Base-by-base conservation (phyloP, 495 filamentous ascomycete species). In the Cryomyces minteri region DNA sequence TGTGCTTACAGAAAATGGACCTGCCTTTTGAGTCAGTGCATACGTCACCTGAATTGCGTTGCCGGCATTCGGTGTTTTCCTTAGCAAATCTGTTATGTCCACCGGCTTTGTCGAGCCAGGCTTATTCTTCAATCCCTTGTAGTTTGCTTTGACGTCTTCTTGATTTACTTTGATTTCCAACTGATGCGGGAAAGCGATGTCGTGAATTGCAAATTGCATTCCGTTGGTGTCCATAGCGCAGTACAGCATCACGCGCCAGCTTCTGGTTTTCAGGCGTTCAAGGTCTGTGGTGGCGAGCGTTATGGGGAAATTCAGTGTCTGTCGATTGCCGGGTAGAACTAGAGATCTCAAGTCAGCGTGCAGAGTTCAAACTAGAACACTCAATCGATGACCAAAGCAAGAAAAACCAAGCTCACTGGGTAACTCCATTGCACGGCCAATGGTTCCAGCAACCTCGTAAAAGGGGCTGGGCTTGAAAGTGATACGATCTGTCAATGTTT, bases 101-200 rank as follows among this genome's bases (percentile, higher is more conserved):
- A 82, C 87, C 5, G 90, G 90, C 44, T 82, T 74, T 31, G 90
- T 95, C 31, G 90, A 88, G 28, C 90, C 90, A 6, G 90, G 82
- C 55, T 87, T 88, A 58, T 93, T 94, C 60, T 98, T 98, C 43
- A 98, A 63, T 4, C 90, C 90, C 47, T 88, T 81, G 41, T 90
- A 70, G 55, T 94, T 96, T 9, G 79, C 76, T 54, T 90, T 92
- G 48, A 93, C 69, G 41, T 92, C 84, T 32, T 80, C 82, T 28
- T 77, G 71, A 54, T 96, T 96, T 34, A 92, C 77, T 56, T 87
- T 88, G 40, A 98, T 67, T 60, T 95, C 90, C 25, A 88, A 77
- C 62, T 94, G 85, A 49, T 87, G 75, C 0, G 90, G 90, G 52
- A 98, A 98, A 1, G 82, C 66, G 33, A 96, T 77, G 48, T 96